A percentile compares a stretch with the other conserved stretches of the same genome.
phyloP scores from a whole-genome alignment of 1,284 basidiomycete genomes.

The Boletus hoseneyae region DNA sequence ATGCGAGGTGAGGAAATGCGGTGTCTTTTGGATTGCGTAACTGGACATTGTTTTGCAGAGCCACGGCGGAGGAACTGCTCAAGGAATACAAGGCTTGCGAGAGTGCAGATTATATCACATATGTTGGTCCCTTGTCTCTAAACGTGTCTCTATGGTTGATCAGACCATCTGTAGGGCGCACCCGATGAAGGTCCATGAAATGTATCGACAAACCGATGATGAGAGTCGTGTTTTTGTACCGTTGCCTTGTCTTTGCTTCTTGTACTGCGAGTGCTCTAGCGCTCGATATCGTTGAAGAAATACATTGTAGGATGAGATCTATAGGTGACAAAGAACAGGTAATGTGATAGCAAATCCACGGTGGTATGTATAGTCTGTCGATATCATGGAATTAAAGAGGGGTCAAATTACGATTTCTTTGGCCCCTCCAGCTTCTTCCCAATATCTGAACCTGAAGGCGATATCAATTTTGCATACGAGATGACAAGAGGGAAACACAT shows the following conservation, averaged over 20 bases:
- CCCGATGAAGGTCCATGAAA: conserved; percentile 27
- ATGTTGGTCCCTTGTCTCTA: conserved; percentile 44
- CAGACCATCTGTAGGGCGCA: conserved; percentile 18
- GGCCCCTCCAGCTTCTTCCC: conserved; percentile 77
- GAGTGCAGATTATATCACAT: conserved; percentile 86
- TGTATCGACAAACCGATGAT: neutral
- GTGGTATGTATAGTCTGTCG: conserved; percentile 19
- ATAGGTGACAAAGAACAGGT: conserved; percentile 13
- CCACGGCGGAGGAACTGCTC: conserved; percentile 80
- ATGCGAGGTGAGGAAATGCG: conserved; percentile 63
- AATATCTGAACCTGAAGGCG: conserved; percentile 61
- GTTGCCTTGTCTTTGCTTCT: neutral
- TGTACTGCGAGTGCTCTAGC: conserved; percentile 10
- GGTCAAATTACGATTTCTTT: conserved; percentile 61
- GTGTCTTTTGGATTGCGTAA: neutral
- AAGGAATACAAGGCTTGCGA: conserved; percentile 94
- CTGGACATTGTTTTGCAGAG: conserved; percentile 41
- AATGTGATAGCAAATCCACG: conserved; percentile 13
- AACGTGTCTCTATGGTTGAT: neutral
- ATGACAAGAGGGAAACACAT: conserved; percentile 23
- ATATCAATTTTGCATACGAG: conserved; percentile 2
- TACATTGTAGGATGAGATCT: conserved; percentile 30
- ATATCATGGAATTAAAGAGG: conserved; percentile 25
- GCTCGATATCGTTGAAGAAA: conserved; percentile 6
- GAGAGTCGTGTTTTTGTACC: conserved; percentile 1